Evolutionary conservation across 2,329 filamentous ascomycete genomes (phyloP).

Genomic region (Diplocarpon mali): DNA sequence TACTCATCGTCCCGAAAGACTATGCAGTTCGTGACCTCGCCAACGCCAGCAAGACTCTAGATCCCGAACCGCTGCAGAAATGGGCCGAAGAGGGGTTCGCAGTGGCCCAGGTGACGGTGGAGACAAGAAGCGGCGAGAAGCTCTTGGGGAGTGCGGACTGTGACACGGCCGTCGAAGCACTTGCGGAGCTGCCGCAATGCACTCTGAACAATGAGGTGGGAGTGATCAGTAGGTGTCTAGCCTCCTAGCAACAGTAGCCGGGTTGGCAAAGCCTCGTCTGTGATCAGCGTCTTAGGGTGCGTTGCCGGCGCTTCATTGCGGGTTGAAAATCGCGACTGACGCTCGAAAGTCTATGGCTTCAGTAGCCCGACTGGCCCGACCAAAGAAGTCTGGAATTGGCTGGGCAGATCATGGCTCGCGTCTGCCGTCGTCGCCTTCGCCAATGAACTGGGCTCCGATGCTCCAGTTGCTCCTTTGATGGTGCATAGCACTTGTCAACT

Average conservation of each 20-base stretch:
- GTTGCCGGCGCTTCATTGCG: no score
- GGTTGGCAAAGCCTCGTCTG: no score
- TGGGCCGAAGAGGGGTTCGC: constrained; percentile 31
- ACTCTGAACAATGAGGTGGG: not conserved
- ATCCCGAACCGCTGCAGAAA: constrained; percentile 27
- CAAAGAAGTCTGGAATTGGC: not conserved
- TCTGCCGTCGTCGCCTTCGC: not conserved
- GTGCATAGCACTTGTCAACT: constrained; percentile 2
- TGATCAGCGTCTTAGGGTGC: no score
- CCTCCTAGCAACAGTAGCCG: not conserved
- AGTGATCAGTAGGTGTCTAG: not conserved
- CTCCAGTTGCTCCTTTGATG: not conserved
- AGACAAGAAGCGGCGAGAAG: no score
- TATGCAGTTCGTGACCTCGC: constrained; percentile 9
- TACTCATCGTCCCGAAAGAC: constrained; percentile 22
- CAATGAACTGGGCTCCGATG: not conserved
- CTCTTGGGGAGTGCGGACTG: not conserved
- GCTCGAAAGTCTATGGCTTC: constrained; percentile 1
- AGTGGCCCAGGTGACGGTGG: constrained; percentile 18
- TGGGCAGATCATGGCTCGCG: not conserved
- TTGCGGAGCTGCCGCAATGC: constrained; percentile 8
- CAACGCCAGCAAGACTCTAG: constrained; percentile 8
- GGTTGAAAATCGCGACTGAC: no score
- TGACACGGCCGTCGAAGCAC: constrained; percentile 2
- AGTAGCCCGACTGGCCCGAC: no score